Evolutionary conservation across 257 asterid genomes (phyloP).

Genomic region (Anisodus tanguticus): DNA sequence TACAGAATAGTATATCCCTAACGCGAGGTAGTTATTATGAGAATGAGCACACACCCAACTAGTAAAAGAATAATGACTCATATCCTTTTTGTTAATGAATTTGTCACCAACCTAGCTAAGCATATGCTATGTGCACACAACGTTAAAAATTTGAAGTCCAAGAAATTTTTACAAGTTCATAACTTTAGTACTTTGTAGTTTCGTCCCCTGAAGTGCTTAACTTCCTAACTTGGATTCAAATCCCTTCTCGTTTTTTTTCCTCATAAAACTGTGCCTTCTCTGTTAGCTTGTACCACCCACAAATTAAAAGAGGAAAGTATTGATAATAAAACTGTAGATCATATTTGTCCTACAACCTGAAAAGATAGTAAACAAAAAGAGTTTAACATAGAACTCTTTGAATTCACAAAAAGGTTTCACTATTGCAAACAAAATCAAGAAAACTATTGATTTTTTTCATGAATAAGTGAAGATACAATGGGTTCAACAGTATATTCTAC

Average conservation of each 20-base stretch:
- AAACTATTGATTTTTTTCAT: not conserved
- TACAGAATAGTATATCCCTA: not conserved
- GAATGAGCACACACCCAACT: not conserved
- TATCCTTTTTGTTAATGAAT: not conserved
- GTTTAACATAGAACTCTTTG: slow-evolving; percentile 6
- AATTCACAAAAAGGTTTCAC: not conserved
- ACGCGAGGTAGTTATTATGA: not conserved
- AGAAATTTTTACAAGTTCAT: not conserved
- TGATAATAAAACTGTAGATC: not conserved
- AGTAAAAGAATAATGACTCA: not conserved
- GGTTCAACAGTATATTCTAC: not conserved
- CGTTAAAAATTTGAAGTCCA: not conserved
- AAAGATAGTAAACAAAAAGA: not conserved
- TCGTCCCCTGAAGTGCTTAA: not conserved
- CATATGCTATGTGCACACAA: not conserved
- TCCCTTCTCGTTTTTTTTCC: not conserved
- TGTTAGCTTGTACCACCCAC: not conserved
- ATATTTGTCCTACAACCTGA: not conserved
- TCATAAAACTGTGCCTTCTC: not conserved
- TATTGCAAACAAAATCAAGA: not conserved
- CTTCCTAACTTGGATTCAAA: not conserved
- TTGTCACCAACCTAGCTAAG: not conserved
- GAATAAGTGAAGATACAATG: not conserved
- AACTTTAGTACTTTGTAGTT: too few species aligned
- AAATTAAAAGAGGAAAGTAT: not conserved